Base-by-base conservation (phyloP, 2,329 filamentous ascomycete species). In the Curvularia hawaiiensis region DNA sequence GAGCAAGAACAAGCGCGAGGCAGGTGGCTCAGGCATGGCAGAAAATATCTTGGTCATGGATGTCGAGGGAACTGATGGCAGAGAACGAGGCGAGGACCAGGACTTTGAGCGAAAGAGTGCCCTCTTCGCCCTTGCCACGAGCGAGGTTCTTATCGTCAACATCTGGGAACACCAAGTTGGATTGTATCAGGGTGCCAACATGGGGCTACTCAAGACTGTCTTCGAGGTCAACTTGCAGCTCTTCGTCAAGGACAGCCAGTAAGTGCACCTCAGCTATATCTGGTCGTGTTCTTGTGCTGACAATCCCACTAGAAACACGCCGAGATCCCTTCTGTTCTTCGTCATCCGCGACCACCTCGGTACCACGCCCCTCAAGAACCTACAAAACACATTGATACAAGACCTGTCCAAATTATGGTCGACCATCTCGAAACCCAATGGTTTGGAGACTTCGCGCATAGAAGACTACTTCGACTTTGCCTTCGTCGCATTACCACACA, bases 141-240 rank as follows among this genome's bases (percentile, higher is more conserved):
- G 94, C 76, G 95, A 99, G 80, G 94, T 99, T 51, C 84, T 99
- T 68, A 96, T 99, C 73, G 90, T 99, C 78, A 99, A 99, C 75
- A 96, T 99, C 66, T 99, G 95, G 95, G 95, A 99, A 79, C 94
- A 97, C 77, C 95, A 99, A 79, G 95, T 99, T 61, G 95, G 95
- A 47, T 78, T 99, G 76, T 99, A 99, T 75, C 94, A 99, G 79
- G 95, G 95, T 56, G 95, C 95, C 69, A 99, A 99, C 77, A 99
- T 99, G 95, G 95, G 95, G 9, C 79, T 99, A 70, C 82, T 99
- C 71, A 99, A 99, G 84, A 99, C 96, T 0, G 95, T 99, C 4
- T 99, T 99, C 69, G 95, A 99, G 80, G 95, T 99, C 77, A 99
- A 99, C 75, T 77, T 99, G 74, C 94, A 98, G 78, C 83, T 99